phyloP scores from a whole-genome alignment of 2,329 filamentous ascomycete genomes.

The Sarocladium brachiariae region DNA sequence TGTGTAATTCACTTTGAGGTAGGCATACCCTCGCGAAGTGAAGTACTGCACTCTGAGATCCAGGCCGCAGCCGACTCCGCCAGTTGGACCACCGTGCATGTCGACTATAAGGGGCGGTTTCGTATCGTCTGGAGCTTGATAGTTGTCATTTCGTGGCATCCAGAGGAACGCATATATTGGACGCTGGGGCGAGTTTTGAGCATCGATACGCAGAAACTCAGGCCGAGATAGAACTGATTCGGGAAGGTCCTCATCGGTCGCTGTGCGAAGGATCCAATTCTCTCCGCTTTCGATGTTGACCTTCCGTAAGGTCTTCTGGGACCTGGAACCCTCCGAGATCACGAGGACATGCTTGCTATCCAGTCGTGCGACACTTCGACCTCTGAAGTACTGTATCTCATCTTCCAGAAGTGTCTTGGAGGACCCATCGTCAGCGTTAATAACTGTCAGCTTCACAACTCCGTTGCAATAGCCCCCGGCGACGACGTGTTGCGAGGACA shows the following conservation, averaged over 20 bases:
- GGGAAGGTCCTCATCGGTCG: constrained; percentile 25
- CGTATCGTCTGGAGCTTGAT: constrained; percentile 24
- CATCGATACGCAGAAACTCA: constrained; percentile 24
- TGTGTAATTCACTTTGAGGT: constrained; percentile 43
- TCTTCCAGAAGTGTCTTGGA: constrained; percentile 25
- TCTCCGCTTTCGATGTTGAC: constrained; percentile 2
- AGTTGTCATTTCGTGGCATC: constrained; percentile 40
- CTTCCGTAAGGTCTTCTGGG: constrained; percentile 16
- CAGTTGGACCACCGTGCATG: constrained; percentile 46
- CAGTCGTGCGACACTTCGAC: constrained; percentile 23
- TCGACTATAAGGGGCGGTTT: constrained; percentile 42
- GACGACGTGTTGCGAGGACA: constrained; percentile 28
- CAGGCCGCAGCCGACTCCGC: constrained; percentile 34
- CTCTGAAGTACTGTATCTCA: constrained; percentile 25
- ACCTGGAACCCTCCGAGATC: constrained; percentile 30
- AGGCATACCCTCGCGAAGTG: constrained; percentile 47
- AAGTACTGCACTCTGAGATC: constrained; percentile 42
- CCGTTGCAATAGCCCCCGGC: constrained; percentile 28
- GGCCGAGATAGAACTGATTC: constrained; percentile 29
- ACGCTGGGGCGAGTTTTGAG: constrained; percentile 21
- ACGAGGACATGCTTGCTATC: constrained; percentile 30
- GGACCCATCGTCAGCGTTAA: constrained; percentile 27
- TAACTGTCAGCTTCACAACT: constrained; percentile 26
- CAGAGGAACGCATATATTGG: constrained; percentile 40
- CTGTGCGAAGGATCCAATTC: constrained; percentile 25